These are phyloP conservation scores for Plantago coronopus DNA, from an alignment of 305 asterid species.

Conservation along the genomic window DNA sequence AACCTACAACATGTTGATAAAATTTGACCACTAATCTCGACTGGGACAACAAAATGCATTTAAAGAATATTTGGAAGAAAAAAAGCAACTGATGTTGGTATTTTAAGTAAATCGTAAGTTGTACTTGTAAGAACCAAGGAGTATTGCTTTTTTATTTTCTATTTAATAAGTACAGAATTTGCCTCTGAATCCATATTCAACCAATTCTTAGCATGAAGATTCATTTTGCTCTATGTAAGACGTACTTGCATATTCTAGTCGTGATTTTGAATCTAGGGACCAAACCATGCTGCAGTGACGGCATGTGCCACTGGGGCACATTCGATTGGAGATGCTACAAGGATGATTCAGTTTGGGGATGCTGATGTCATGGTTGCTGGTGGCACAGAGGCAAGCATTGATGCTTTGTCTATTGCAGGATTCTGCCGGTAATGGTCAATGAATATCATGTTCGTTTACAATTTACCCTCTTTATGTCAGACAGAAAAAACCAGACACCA, in stretches of 20 bases:
- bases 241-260: slow-evolving; percentile 39
- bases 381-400: slow-evolving; percentile 96
- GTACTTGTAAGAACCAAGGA: no score
- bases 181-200: neutral
- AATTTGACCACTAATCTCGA: no score
- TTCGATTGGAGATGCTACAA: slow-evolving; percentile 88
- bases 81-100: no score
- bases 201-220: slow-evolving; percentile 1
- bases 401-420: slow-evolving; percentile 96
- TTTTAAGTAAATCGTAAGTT: no score
- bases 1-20: no score
- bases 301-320: slow-evolving; percentile 99
- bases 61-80: no score
- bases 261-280: slow-evolving; percentile 85
- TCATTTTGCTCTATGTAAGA: slow-evolving; percentile 20
- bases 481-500: slow-evolving; percentile 3
- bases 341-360: slow-evolving; percentile 98
- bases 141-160: no score
- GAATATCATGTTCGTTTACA: slow-evolving; percentile 7
- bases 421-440: slow-evolving; percentile 67
- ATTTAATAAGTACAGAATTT: neutral
- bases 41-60: no score
- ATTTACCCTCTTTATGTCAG: slow-evolving; percentile 9
- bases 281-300: slow-evolving; percentile 99
- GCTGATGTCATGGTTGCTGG: slow-evolving; percentile 98